phyloP scores from a whole-genome alignment of 805 yeast genomes.

The Pichia insulana region DNA sequence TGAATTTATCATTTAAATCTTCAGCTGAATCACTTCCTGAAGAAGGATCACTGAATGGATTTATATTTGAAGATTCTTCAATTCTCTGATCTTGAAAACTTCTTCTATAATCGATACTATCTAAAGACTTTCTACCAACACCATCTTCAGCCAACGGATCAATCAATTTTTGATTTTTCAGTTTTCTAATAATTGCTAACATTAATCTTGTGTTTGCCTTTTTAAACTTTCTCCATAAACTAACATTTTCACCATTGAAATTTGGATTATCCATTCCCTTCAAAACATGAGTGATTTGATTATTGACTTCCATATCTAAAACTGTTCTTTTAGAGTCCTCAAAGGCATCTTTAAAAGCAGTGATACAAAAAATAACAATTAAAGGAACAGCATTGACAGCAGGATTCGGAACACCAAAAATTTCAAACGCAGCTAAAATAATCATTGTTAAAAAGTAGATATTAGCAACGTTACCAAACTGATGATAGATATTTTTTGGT shows the following conservation, averaged over 20 bases:
- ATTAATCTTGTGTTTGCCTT: slow-evolving; percentile 29
- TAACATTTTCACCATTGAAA: slow-evolving; percentile 52
- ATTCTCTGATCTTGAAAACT: slow-evolving; percentile 18
- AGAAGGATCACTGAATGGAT: slow-evolving; percentile 23
- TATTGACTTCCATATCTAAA: slow-evolving; percentile 67
- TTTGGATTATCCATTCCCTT: slow-evolving; percentile 49
- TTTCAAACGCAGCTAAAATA: slow-evolving; percentile 68
- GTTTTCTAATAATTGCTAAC: slow-evolving; percentile 12
- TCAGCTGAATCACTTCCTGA: slow-evolving; percentile 11
- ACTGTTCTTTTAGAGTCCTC: slow-evolving; percentile 73
- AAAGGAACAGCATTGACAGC: slow-evolving; percentile 69
- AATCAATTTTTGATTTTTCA: slow-evolving; percentile 17
- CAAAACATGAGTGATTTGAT: slow-evolving; percentile 61
- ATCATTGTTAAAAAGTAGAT: slow-evolving; percentile 73
- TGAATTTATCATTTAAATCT: slow-evolving; percentile 1
- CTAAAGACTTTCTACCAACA: slow-evolving; percentile 21
- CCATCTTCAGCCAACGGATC: slow-evolving; percentile 23
- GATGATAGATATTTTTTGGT: slow-evolving; percentile 74
- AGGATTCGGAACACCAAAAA: slow-evolving; percentile 78
- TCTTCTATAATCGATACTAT: slow-evolving; percentile 27
- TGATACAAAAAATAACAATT: slow-evolving; percentile 64
- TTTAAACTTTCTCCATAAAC: slow-evolving; percentile 63
- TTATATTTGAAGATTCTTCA: slow-evolving; percentile 13
- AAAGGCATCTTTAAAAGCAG: slow-evolving; percentile 72
- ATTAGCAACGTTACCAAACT: slow-evolving; percentile 86